Conservation (phyloP, 306 rosid genomes). For the Castanospermum australe region DNA sequence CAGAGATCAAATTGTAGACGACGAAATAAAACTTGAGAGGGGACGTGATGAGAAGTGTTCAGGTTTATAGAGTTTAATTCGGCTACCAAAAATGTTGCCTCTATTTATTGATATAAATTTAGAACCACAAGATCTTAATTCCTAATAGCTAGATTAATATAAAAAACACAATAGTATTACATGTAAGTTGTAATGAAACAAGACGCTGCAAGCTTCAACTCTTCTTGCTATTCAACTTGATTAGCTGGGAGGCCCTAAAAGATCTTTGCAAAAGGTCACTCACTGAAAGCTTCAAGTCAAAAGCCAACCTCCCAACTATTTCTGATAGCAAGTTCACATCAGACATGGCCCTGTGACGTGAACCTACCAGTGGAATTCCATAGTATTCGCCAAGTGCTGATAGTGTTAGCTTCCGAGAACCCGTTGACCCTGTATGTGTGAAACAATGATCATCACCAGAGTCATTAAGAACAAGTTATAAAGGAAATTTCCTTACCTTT, state of each 20-base stretch:
- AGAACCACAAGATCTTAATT: too few species aligned
- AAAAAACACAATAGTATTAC: neutral
- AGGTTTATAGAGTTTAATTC: too few species aligned
- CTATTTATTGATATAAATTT: too few species aligned
- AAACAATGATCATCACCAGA: neutral
- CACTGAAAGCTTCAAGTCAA: neutral
- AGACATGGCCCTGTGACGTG: neutral
- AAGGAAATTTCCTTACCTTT: neutral
- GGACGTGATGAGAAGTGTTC: too few species aligned
- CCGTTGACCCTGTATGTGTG: neutral
- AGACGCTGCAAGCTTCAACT: neutral
- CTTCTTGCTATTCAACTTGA: neutral
- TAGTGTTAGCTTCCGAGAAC: neutral
- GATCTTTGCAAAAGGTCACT: neutral
- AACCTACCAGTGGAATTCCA: neutral
- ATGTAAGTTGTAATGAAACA: neutral
- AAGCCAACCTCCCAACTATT: neutral
- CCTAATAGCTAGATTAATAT: too few species aligned
- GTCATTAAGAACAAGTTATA: neutral
- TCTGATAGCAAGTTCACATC: neutral
- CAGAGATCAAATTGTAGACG: too few species aligned
- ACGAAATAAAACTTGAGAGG: too few species aligned
- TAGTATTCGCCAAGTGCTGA: neutral
- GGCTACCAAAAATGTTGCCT: too few species aligned
- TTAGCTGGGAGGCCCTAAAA: neutral